phyloP scores from a whole-genome alignment of 2,329 filamentous ascomycete species.

The Aureobasidium mangrovei region DNA sequence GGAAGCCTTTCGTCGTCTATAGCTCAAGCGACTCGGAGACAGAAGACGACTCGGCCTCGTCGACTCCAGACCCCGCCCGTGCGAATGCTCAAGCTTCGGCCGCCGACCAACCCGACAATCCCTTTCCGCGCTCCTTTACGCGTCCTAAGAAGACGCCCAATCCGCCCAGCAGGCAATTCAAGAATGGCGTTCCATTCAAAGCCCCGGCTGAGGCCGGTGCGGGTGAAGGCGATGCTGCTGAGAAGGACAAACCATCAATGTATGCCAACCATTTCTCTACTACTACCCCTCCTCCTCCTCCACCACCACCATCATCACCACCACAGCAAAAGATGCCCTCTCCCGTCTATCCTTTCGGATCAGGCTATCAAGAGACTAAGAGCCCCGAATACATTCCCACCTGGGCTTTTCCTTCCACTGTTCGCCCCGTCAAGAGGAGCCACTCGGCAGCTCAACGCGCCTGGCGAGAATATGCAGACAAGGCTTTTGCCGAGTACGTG shows the following conservation, averaged over 20 bases:
- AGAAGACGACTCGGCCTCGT: constrained; percentile 13
- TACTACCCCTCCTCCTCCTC: neutral
- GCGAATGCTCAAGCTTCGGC: neutral
- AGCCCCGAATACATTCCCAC: constrained; percentile 18
- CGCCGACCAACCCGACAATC: constrained; percentile 15
- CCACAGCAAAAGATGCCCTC: neutral
- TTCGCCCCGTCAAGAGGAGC: constrained; percentile 1
- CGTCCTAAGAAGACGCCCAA: constrained; percentile 27
- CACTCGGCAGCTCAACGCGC: constrained; percentile 11
- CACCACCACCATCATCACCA: no score
- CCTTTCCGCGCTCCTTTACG: constrained; percentile 8
- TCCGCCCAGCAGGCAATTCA: constrained; percentile 24
- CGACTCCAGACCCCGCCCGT: constrained; percentile 13
- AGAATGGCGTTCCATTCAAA: constrained; percentile 13
- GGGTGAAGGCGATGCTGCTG: constrained; percentile 1
- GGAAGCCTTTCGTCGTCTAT: constrained; percentile 19
- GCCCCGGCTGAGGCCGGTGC: neutral
- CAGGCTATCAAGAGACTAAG: constrained; percentile 8
- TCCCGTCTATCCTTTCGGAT: constrained; percentile 10
- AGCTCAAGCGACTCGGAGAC: constrained; percentile 19
- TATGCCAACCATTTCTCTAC: constrained; percentile 14
- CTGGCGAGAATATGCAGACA: constrained; percentile 1
- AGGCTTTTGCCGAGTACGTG: neutral
- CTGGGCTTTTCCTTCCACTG: constrained; percentile 22
- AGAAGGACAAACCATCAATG: constrained; percentile 12